These are phyloP conservation scores for Amphibolis antarctica DNA, from an alignment of 106 monocot genomes.

Conservation along the genomic window DNA sequence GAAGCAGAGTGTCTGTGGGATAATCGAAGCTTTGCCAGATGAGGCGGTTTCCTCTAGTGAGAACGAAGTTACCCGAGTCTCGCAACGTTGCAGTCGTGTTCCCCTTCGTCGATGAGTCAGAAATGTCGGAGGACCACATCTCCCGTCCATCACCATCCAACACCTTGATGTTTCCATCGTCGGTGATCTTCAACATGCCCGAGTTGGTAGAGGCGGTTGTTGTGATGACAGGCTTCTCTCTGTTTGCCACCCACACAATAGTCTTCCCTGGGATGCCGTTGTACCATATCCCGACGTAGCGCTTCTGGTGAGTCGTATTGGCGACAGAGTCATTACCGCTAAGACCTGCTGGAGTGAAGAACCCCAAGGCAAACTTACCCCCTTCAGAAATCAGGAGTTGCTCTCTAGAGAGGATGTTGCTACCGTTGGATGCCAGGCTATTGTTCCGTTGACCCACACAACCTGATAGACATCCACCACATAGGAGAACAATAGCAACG, in stretches of 20 bases:
- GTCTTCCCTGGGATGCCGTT: slow-evolving; percentile 1
- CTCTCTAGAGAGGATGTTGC: slow-evolving; percentile 7
- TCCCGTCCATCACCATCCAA: neutral
- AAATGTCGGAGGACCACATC: slow-evolving; percentile 17
- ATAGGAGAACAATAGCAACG: too few relatives aligned
- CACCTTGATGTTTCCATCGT: slow-evolving; percentile 7
- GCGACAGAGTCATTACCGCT: too few relatives aligned
- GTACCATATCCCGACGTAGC: slow-evolving; percentile 18
- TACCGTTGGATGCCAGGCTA: neutral
- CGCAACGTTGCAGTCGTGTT: slow-evolving; percentile 13
- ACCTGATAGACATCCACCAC: neutral
- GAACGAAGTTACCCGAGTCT: slow-evolving; percentile 36
- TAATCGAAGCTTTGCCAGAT: slow-evolving; percentile 45
- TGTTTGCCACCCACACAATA: slow-evolving; percentile 20
- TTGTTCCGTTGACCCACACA: neutral
- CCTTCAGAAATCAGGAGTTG: slow-evolving; percentile 9
- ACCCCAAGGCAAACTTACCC: slow-evolving; percentile 19
- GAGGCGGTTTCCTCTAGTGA: slow-evolving; percentile 5
- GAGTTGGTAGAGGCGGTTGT: too few relatives aligned
- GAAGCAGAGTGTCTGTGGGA: slow-evolving; percentile 38
- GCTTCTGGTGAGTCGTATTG: neutral
- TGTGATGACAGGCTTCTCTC: slow-evolving; percentile 6
- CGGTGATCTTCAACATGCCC: neutral
- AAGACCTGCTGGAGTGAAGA: slow-evolving; percentile 16
- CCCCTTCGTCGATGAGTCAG: neutral